phyloP scores from a whole-genome alignment of 305 asterid species.

The Fraxinus sp. region DNA sequence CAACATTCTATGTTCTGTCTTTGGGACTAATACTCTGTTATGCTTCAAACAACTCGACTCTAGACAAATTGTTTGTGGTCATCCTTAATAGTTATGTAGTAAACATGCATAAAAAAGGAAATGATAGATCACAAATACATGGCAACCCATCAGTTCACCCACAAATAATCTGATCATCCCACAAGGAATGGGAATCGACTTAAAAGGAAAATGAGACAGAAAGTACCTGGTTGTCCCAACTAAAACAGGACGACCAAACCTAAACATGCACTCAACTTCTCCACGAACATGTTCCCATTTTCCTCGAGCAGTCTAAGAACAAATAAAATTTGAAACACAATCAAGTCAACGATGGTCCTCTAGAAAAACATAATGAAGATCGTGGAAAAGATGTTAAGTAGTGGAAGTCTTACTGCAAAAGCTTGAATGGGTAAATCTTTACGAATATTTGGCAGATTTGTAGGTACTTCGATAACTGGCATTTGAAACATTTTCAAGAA shows the following conservation, averaged over 20 bases:
- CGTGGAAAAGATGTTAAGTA: conserved; percentile 12
- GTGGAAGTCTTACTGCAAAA: conserved; percentile 71
- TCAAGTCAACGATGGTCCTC: conserved; percentile 27
- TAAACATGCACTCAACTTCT: conserved; percentile 85
- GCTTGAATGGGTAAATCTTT: conserved; percentile 88
- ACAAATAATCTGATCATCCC: background rate
- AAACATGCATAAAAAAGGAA: background rate
- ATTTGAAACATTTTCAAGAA: conserved; percentile 86
- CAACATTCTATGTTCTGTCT: background rate
- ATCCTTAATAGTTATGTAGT: background rate
- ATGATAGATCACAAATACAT: background rate
- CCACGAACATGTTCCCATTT: conserved; percentile 86
- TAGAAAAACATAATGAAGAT: background rate
- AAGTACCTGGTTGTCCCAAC: conserved; percentile 95
- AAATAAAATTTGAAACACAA: conserved; percentile 26
- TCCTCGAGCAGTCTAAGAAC: conserved; percentile 81
- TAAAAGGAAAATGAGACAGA: conserved; percentile 29
- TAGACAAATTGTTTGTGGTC: background rate
- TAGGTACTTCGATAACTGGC: conserved; percentile 97
- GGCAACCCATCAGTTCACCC: background rate
- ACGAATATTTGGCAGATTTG: conserved; percentile 86
- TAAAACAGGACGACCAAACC: conserved; percentile 88
- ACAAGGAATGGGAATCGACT: background rate
- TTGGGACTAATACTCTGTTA: background rate
- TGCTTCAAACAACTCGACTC: background rate